Percentiles rank a stretch among this genome's conserved stretches.
phyloP scores from a whole-genome alignment of 1,284 basidiomycete species.

The Hypsizygus ulmarius region DNA sequence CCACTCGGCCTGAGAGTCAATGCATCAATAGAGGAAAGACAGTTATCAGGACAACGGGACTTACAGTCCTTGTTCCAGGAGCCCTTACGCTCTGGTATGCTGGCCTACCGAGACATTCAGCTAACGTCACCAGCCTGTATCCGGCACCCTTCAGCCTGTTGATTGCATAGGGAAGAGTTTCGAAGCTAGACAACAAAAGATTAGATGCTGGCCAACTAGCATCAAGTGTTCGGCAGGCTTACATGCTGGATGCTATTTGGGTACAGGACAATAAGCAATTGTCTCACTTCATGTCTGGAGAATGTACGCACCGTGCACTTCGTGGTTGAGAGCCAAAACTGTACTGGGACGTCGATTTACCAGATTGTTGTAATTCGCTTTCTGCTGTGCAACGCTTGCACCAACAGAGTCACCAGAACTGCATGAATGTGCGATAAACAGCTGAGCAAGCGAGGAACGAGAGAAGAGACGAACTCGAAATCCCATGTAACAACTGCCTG shows the following conservation, averaged over 20 bases:
- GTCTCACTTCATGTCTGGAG: background rate
- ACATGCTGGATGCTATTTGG: conserved; percentile 3
- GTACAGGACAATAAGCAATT: background rate
- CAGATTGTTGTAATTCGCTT: conserved; percentile 29
- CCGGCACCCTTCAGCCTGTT: conserved; percentile 24
- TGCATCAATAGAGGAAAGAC: no score
- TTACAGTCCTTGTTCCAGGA: no score
- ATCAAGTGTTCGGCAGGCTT: background rate
- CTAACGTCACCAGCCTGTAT: conserved; percentile 38
- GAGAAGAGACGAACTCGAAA: conserved; percentile 35
- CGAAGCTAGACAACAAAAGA: background rate
- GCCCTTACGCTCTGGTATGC: conserved; percentile 24
- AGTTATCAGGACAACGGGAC: no score
- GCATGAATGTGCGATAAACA: background rate
- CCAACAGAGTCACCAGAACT: conserved; percentile 36
- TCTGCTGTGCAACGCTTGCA: conserved; percentile 27
- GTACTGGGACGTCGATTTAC: conserved; percentile 28
- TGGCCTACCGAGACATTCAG: conserved; percentile 37
- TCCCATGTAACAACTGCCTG: conserved; percentile 42
- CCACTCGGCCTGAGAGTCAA: no score
- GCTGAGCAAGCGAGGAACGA: background rate
- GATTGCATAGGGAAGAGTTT: conserved; percentile 14
- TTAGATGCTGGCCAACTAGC: background rate
- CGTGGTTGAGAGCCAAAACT: conserved; percentile 37
- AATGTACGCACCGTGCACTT: conserved; percentile 21